Evolutionary conservation across 2,329 filamentous ascomycete species (phyloP).

Genomic region (Neonectria hederae): DNA sequence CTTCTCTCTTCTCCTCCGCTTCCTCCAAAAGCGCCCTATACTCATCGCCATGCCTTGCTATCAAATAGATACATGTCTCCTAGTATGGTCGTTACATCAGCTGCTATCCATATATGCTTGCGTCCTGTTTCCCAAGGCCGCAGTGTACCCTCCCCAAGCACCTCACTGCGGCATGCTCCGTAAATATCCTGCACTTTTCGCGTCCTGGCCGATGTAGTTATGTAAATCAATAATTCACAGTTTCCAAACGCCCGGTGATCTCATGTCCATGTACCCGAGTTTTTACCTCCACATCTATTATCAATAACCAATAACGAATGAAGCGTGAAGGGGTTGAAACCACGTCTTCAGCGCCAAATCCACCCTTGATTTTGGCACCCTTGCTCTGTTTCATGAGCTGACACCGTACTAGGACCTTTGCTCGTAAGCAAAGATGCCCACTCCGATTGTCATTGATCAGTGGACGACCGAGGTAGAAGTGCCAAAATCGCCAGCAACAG

Average conservation of each 20-base stretch:
- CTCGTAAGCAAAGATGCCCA: background rate
- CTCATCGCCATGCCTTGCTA: background rate
- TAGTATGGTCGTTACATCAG: background rate
- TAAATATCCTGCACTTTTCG: background rate
- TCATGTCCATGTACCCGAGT: slow-evolving; percentile 2
- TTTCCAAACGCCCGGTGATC: slow-evolving; percentile 12
- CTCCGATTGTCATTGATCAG: background rate
- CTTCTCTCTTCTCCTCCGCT: background rate
- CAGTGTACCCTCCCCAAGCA: background rate
- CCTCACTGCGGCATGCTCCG: background rate
- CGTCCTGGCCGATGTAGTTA: background rate
- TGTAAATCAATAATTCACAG: background rate
- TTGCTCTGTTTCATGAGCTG: background rate
- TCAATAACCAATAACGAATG: background rate
- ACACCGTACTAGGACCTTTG: background rate
- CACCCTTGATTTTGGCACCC: background rate
- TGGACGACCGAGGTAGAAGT: slow-evolving; percentile 35
- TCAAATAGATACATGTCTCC: background rate
- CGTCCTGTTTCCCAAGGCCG: background rate
- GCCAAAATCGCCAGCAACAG: slow-evolving; percentile 42
- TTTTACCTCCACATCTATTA: slow-evolving; percentile 6
- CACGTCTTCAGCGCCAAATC: background rate
- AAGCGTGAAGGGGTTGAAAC: background rate
- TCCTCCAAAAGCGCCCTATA: background rate
- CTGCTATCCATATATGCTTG: background rate